Evolutionary conservation across 2,329 filamentous ascomycete species (phyloP), one percentile per base, ranked within the genome.

Genomic region (Botryosphaeria dothidea): DNA sequence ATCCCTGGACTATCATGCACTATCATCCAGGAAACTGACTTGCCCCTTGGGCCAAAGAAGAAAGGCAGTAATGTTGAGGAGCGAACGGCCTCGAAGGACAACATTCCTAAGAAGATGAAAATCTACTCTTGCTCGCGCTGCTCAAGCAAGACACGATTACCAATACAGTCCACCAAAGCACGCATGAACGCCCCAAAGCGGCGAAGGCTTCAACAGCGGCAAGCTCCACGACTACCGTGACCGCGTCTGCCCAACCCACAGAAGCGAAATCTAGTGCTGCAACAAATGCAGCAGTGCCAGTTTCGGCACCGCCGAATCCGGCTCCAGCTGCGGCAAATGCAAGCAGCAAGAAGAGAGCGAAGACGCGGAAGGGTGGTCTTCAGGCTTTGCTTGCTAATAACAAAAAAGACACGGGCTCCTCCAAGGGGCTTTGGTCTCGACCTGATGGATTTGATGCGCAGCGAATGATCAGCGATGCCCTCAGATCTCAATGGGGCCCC

Each of bases 331-430:
- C 82, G 48, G 74, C 79, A 15, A 84, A 76, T 62, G 71, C 74
- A 36, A 77, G 72, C 74, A 86, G 83, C 75, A 86, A 85, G 73
- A 84, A 85, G 69, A 77, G 84, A 69, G 83, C 83, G 25, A 86
- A 85, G 69, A 77, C 82, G 64, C 76, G 85, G 27, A 87, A 85
- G 68, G 82, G 82, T 29, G 83, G 83, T 4, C 72, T 87, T 11
- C 82, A 85, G 69, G 83, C 84, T 38, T 75, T 85, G 65, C 75
- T 87, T n/a, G 81, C 81, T 4, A 81, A 79, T 67, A 79, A 70
- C 70, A 80, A 79, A 64, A 69, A 69, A 6, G 52, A 58, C 17
- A 49, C 19, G 69, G 61, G 81, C 73, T 67, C 64, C 21, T 72
- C 74, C 19, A 15, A 61, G 46, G n/a, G 71, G 74, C 70, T 27